A percentile compares a stretch with the other conserved stretches of the same genome.
These are phyloP conservation scores for Setaria viridis DNA, from an alignment of 202 grass and related monocot genomes.

Conservation along the genomic window DNA sequence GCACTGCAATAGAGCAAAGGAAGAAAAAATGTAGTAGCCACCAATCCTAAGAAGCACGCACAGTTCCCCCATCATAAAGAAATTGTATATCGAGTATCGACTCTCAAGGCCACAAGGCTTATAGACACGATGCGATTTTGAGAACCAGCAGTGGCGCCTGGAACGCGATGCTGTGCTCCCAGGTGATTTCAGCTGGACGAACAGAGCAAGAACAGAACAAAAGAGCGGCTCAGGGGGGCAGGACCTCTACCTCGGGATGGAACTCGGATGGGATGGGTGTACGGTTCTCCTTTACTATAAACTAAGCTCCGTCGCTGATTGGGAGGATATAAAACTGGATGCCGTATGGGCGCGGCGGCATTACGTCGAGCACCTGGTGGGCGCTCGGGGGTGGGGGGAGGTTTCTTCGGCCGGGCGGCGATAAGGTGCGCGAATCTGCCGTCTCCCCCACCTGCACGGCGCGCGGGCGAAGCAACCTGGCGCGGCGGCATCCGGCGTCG, in stretches of 20 bases:
- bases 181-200: not conserved
- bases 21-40: slow-evolving; percentile 11
- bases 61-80: not conserved
- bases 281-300: slow-evolving; percentile 29
- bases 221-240: not conserved
- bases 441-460: slow-evolving; percentile 39
- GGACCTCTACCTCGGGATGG: slow-evolving; percentile 25
- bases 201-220: not conserved
- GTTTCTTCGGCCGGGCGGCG: slow-evolving; percentile 32
- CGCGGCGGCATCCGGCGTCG: slow-evolving; percentile 11
- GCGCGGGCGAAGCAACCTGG: slow-evolving; percentile 29
- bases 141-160: not conserved
- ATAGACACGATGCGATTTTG: not conserved
- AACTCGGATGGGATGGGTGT: not conserved
- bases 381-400: not conserved
- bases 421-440: slow-evolving; percentile 49
- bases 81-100: not conserved
- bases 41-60: not conserved
- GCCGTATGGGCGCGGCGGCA: not conserved
- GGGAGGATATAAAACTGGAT: slow-evolving; percentile 51
- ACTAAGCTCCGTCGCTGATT: not conserved
- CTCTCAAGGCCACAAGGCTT: slow-evolving; percentile 6
- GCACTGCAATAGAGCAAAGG: not conserved
- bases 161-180: not conserved
- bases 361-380: slow-evolving; percentile 36